Evolutionary conservation across 2,329 filamentous ascomycete genomes (phyloP).

Genomic region (Aspergillus latus): DNA sequence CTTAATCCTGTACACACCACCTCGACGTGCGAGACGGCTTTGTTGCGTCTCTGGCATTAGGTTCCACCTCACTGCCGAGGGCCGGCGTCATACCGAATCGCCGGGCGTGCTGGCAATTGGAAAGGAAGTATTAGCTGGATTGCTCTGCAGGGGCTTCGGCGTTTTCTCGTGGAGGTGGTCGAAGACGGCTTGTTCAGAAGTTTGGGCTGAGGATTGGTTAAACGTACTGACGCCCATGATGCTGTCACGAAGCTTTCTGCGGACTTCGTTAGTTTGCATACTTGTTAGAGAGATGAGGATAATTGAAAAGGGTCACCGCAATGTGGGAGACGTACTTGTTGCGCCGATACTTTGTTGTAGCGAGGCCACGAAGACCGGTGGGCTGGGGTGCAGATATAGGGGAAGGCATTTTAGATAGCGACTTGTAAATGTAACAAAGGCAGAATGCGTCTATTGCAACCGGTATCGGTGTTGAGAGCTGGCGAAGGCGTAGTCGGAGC

Average conservation of each 20-base stretch:
- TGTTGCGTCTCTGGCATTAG: background rate
- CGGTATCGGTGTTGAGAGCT: too few relatives aligned
- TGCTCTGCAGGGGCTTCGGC: background rate
- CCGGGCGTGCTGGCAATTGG: slow-evolving; percentile 24
- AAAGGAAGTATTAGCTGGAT: background rate
- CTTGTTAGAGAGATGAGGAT: background rate
- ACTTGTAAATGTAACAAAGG: too few relatives aligned
- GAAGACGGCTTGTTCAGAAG: background rate
- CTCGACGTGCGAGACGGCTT: slow-evolving; percentile 40
- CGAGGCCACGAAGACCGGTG: background rate
- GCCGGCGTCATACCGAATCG: slow-evolving; percentile 28
- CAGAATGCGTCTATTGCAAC: too few relatives aligned
- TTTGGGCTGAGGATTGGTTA: background rate
- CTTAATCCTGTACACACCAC: slow-evolving; percentile 33
- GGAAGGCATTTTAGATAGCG: background rate
- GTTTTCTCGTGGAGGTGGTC: background rate
- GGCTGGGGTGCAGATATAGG: background rate
- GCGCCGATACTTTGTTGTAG: background rate
- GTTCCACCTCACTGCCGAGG: too few relatives aligned
- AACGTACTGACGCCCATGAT: slow-evolving; percentile 32
- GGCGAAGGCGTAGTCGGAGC: background rate
- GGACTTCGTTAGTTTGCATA: background rate
- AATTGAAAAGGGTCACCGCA: background rate
- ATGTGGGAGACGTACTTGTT: slow-evolving; percentile 6
- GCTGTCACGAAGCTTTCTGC: slow-evolving; percentile 26